Conservation (phyloP, 2,329 filamentous ascomycete species). For the Cladophialophora psammophila region DNA sequence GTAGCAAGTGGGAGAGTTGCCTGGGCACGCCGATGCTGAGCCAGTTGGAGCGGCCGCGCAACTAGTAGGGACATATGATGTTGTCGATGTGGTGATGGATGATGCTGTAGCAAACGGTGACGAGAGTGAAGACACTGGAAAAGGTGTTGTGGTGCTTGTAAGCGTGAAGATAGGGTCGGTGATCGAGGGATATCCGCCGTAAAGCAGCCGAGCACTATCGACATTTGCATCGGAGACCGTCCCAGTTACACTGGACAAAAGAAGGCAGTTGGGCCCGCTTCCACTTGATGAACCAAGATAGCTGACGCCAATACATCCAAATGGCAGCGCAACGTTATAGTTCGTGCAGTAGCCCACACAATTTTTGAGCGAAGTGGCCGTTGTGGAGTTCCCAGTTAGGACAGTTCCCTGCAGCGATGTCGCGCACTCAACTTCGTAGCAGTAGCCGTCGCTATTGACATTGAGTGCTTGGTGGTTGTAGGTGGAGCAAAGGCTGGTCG, state of each 20-base stretch:
- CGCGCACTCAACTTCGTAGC: constrained; percentile 36
- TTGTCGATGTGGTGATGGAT: constrained; percentile 14
- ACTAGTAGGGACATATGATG: constrained; percentile 5
- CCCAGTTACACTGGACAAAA: constrained; percentile 26
- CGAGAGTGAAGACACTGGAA: constrained; percentile 1
- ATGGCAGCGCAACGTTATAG: constrained; percentile 36
- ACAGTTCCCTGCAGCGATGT: constrained; percentile 25
- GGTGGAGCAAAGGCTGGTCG: constrained; percentile 29
- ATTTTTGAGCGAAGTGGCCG: constrained; percentile 23
- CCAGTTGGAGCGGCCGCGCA: constrained; percentile 27
- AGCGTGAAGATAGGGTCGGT: constrained; percentile 22
- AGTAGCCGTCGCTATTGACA: constrained; percentile 33
- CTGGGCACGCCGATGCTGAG: constrained; percentile 20
- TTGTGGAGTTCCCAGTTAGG: constrained; percentile 28
- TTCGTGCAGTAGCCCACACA: constrained; percentile 32
- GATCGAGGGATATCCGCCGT: constrained; percentile 31
- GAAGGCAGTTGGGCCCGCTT: constrained; percentile 29
- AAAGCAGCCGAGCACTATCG: constrained; percentile 32
- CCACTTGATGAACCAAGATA: constrained; percentile 22
- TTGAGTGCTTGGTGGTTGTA: constrained; percentile 36
- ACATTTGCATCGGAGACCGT: constrained; percentile 14
- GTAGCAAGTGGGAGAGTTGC: constrained; percentile 30
- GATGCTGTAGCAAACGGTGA: constrained; percentile 7
- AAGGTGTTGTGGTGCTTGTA: constrained; percentile 16
- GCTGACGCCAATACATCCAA: constrained; percentile 34